These are phyloP conservation scores for Pseudonectria foliicola DNA, from an alignment of 2,329 filamentous ascomycete genomes.

Conservation along the genomic window DNA sequence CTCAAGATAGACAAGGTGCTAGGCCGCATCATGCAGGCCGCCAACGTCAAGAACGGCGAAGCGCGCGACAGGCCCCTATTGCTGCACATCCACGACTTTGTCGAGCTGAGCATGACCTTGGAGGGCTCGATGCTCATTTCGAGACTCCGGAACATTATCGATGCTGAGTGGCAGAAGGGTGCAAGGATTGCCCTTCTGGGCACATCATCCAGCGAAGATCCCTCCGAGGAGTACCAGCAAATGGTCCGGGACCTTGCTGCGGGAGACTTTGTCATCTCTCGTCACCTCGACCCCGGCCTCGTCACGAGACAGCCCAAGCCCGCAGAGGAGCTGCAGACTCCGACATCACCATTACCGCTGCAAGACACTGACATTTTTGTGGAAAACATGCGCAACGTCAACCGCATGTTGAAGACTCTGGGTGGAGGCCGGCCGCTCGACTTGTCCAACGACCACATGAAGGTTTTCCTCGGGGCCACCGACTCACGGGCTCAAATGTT, in stretches of 20 bases:
- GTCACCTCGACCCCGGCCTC: conserved; percentile 23
- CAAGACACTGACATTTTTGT: conserved; percentile 33
- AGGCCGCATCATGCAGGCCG: conserved; percentile 47
- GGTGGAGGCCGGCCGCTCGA: conserved; percentile 18
- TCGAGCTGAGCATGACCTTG: conserved; percentile 63
- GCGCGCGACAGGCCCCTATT: conserved; percentile 49
- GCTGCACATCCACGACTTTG: conserved; percentile 73
- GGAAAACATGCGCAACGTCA: conserved; percentile 42
- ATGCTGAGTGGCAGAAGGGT: conserved; percentile 64
- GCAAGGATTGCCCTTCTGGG: conserved; percentile 71
- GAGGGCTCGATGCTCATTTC: conserved; percentile 64
- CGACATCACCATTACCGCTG: conserved; percentile 17
- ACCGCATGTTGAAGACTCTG: conserved; percentile 38
- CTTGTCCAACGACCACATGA: conserved; percentile 18
- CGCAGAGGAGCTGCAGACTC: conserved; percentile 12
- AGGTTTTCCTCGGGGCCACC: conserved; percentile 19
- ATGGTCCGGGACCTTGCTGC: conserved; percentile 33
- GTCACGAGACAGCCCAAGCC: conserved; percentile 21
- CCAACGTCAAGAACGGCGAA: conserved; percentile 29
- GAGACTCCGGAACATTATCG: conserved; percentile 63
- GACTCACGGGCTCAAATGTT: conserved; percentile 23
- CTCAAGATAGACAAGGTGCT: conserved; percentile 53
- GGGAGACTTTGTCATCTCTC: conserved; percentile 34
- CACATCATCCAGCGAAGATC: conserved; percentile 56
- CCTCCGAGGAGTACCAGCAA: conserved; percentile 34